These are phyloP conservation scores for Cicer judaicum DNA, from an alignment of 306 rosid genomes.

Conservation along the genomic window DNA sequence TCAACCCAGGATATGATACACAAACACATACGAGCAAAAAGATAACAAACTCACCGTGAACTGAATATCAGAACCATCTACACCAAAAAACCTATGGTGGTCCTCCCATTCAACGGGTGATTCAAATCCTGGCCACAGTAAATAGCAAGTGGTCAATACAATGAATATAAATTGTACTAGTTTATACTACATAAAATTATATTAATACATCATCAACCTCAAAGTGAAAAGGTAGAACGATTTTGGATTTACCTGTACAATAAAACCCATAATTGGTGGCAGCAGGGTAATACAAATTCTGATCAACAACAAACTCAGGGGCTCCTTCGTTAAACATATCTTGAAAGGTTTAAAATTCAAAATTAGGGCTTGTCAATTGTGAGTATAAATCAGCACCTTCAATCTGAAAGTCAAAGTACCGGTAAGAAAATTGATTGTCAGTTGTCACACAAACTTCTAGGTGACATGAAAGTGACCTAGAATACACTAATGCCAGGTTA, in stretches of 20 bases:
- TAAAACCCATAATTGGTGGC: constrained; percentile 88
- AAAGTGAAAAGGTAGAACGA: neutral
- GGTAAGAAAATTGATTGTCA: constrained; percentile 12
- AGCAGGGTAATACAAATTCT: constrained; percentile 83
- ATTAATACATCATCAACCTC: constrained; percentile 33
- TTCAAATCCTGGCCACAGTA: constrained; percentile 70
- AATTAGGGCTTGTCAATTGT: constrained; percentile 56
- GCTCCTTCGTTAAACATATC: constrained; percentile 85
- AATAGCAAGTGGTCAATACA: constrained; percentile 12
- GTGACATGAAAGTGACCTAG: neutral
- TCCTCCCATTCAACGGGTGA: constrained; percentile 97
- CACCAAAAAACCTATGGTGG: constrained; percentile 81
- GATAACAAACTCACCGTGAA: constrained; percentile 63
- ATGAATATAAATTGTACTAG: neutral
- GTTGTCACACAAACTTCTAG: constrained; percentile 21
- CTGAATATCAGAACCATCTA: constrained; percentile 85
- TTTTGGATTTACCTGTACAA: constrained; percentile 70
- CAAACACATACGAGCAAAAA: neutral
- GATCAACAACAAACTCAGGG: constrained; percentile 85
- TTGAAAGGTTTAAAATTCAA: constrained; percentile 64
- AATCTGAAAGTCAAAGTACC: constrained; percentile 53
- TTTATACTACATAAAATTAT: neutral
- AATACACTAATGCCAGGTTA: constrained; percentile 23
- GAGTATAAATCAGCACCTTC: constrained; percentile 63
- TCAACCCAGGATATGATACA: neutral